A percentile compares a stretch with the other conserved stretches of the same genome.
Evolutionary conservation across 2,329 filamentous ascomycete species (phyloP).

Genomic region (Neofusicoccum laricinum): DNA sequence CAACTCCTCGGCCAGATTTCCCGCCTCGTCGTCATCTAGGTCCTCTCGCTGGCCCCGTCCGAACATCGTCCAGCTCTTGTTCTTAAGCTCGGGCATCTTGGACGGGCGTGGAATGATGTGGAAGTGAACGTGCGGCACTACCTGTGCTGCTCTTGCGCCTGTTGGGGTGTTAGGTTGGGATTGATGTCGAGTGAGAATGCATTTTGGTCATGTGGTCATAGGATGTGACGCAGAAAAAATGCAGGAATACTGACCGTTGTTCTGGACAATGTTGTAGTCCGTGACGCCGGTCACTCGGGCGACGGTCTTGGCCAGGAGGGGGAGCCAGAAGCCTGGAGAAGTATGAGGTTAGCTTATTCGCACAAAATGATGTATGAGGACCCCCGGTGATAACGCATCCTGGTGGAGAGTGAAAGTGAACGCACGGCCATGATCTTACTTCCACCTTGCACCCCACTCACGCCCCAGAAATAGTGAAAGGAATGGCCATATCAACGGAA

Average conservation of each 20-base stretch:
- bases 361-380: no score
- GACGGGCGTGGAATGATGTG: constrained; percentile 83
- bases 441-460: no score
- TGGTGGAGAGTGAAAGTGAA: not conserved
- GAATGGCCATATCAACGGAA: no score
- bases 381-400: no score
- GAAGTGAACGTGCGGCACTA: constrained; percentile 91
- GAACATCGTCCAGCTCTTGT: constrained; percentile 78
- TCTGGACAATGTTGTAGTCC: constrained; percentile 97
- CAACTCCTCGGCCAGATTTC: constrained; percentile 53
- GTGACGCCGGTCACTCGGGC: constrained; percentile 65
- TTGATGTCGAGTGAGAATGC: no score
- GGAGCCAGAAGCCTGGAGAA: constrained; percentile 54
- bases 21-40: constrained; percentile 72
- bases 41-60: constrained; percentile 70
- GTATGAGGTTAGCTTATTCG: not conserved
- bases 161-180: not conserved
- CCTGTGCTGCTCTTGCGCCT: constrained; percentile 82
- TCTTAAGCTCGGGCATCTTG: constrained; percentile 49
- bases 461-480: no score
- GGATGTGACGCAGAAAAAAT: no score
- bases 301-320: constrained; percentile 70
- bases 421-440: no score
- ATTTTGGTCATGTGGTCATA: no score
- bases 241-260: constrained; percentile 64